These are phyloP conservation scores for Nannochloropsis oceanica DNA, from an alignment of 108 stramenopile genomes.

Conservation along the genomic window DNA sequence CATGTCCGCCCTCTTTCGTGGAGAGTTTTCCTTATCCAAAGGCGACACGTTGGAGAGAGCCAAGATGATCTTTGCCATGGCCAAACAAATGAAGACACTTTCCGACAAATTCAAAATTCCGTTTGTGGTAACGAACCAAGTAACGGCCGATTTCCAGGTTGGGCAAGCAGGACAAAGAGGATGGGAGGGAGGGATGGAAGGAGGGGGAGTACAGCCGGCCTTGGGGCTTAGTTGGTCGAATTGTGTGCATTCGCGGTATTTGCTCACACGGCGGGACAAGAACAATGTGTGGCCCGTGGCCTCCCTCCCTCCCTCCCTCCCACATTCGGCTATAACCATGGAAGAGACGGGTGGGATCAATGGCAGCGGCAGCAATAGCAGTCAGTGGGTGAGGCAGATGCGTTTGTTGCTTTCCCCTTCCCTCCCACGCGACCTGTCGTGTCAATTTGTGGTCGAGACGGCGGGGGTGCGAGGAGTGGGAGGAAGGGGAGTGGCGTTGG, in stretches of 20 bases:
- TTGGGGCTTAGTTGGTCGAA: background rate
- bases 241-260: background rate
- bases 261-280: background rate
- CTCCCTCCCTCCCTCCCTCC: background rate
- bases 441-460: background rate
- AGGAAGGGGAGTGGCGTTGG: background rate
- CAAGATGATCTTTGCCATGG: background rate
- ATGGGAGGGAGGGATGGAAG: background rate
- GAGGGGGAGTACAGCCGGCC: background rate
- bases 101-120: background rate
- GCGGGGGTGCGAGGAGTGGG: background rate
- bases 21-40: background rate
- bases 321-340: background rate
- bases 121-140: background rate
- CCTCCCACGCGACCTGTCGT: background rate
- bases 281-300: background rate
- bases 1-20: background rate
- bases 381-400: background rate
- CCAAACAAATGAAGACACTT: background rate
- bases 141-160: background rate
- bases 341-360: background rate
- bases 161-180: background rate
- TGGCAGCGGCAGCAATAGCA: background rate
- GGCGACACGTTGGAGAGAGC: background rate
- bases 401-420: background rate